Evolutionary conservation across 306 rosid genomes (phyloP), one percentile per base, ranked within the genome.

Genomic region (Prunus mongolica): DNA sequence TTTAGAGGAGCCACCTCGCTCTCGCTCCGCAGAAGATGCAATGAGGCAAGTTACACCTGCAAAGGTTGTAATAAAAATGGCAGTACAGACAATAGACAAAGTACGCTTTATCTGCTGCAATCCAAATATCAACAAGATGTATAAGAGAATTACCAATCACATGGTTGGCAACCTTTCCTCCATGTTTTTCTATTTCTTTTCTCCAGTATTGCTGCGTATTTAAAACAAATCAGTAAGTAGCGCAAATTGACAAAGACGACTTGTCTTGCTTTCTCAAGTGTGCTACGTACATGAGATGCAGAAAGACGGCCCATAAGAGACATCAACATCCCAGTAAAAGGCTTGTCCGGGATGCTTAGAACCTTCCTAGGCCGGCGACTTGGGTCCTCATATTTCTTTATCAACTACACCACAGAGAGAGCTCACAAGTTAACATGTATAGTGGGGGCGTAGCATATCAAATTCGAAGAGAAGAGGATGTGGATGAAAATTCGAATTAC

Each of bases 291-390:
- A 76, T 90, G 97, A 70, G 97, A 90, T 67, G 87, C 52, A 30
- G 83, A 72, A 61, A 90, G 97, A 77, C 93, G 96, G 14, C 97
- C 97, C 84, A 87, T 92, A 8, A 95, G 76, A n/a, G 96, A 88
- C 22, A 95, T 85, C 79, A 73, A 82, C 93, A 90, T 89, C 75
- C 93, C 96, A 8, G 83, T 81, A 49, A 92, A 90, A 55, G 95
- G 93, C 78, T 87, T 89, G 73, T 81, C 91, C 4, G 89, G 79
- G 28, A 70, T 81, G 51, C 81, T 89, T 73, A 84, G 65, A 63
- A 84, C 82, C 84, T 85, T 85, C 11, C 65, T 82, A 12, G 87
- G 89, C 65, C 90, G 87, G 24, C 27, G 12, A 76, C 82, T 78
- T 1, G 84, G 89, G 50, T 89, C 91, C 77, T 83, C 91, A 75